Percentiles rank a stretch among this genome's conserved stretches.
phyloP scores from a whole-genome alignment of 345 rosid species.

The Combretum micranthum region DNA sequence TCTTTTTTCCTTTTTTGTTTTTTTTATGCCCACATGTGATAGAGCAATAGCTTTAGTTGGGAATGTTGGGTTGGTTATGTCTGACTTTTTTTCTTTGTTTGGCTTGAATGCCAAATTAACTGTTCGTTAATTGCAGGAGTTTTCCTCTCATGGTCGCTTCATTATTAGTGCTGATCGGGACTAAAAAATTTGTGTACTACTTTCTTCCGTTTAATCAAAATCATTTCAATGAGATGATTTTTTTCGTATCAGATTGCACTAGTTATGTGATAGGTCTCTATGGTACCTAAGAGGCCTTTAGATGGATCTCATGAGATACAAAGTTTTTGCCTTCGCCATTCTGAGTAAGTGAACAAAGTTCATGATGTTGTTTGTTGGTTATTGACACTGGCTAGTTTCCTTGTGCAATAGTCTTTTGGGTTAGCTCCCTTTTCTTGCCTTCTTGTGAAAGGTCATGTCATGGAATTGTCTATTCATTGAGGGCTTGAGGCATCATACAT shows the following conservation, averaged over 20 bases:
- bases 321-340: constrained; percentile 92
- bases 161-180: constrained; percentile 85
- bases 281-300: constrained; percentile 71
- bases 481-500: too few relatives aligned
- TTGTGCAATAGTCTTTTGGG: not conserved
- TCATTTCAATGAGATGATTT: constrained; percentile 9
- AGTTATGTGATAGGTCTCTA: constrained; percentile 50
- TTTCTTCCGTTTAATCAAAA: constrained; percentile 8
- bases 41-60: not conserved
- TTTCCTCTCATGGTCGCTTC: constrained; percentile 72
- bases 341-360: constrained; percentile 67
- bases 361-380: constrained; percentile 6
- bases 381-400: not conserved
- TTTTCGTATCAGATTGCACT: constrained; percentile 5
- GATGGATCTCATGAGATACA: constrained; percentile 94
- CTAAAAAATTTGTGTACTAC: constrained; percentile 76
- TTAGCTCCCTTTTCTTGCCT: too few relatives aligned
- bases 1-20: too few relatives aligned
- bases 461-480: too few relatives aligned
- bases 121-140: constrained; percentile 48
- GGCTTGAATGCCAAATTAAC: not conserved
- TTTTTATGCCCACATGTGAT: not conserved
- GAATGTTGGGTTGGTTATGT: not conserved
- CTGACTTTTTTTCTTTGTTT: too few relatives aligned
- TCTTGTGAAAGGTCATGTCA: too few relatives aligned